Conservation (phyloP, 139 green algal genomes). For the Monoraphidium neglectum region DNA sequence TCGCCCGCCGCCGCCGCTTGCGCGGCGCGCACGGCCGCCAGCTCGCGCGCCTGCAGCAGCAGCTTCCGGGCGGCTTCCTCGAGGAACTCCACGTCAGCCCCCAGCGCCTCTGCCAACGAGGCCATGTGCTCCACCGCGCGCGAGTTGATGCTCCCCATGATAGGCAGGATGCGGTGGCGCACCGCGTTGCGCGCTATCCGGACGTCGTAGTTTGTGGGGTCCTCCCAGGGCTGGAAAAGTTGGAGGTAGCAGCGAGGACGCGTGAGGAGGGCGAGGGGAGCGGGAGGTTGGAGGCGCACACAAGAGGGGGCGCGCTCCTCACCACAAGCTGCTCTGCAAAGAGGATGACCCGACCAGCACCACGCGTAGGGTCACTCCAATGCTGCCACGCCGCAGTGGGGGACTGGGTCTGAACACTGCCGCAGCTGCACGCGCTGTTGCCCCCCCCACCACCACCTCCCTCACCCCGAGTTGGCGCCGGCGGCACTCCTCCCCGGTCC, state of each 20-base stretch:
- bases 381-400: too few species aligned
- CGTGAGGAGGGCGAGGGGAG: not conserved
- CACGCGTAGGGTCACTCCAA: too few species aligned
- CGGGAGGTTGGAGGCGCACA: too few species aligned
- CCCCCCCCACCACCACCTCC: too few species aligned
- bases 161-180: slow-evolving; percentile 35
- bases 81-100: slow-evolving; percentile 19
- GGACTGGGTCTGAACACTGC: too few species aligned
- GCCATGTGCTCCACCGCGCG: slow-evolving; percentile 33
- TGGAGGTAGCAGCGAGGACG: not conserved
- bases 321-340: too few species aligned
- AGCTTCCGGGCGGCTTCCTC: slow-evolving; percentile 1
- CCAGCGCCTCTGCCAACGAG: slow-evolving; percentile 33
- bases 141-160: slow-evolving; percentile 35
- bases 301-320: too few species aligned
- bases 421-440: too few species aligned
- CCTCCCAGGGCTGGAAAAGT: slow-evolving; percentile 27
- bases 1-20: too few species aligned
- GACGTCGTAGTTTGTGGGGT: slow-evolving; percentile 48
- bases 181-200: slow-evolving; percentile 40
- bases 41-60: too few species aligned
- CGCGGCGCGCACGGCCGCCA: too few species aligned
- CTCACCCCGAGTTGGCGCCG: slow-evolving; percentile 6
- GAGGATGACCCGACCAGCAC: too few species aligned
- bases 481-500: slow-evolving; percentile 29